Conservation (phyloP, 2,329 filamentous ascomycete species). For the Xylaria sp. region DNA sequence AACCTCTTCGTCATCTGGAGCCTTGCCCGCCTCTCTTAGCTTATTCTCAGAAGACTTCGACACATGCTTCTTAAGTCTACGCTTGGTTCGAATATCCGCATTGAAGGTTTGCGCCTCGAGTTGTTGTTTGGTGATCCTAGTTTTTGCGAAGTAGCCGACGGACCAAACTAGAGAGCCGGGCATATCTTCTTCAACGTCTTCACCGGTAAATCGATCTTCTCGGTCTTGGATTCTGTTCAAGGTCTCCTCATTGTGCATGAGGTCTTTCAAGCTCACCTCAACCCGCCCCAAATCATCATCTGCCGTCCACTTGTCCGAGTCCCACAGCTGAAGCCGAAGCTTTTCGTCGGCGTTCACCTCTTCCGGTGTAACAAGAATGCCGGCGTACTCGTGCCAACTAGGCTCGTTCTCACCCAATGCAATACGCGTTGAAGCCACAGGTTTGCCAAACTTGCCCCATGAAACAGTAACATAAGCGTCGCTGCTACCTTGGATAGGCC, state of each 20-base stretch:
- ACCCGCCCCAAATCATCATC: slow-evolving; percentile 78
- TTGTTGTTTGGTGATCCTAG: slow-evolving; percentile 65
- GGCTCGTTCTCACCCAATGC: slow-evolving; percentile 70
- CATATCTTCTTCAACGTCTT: slow-evolving; percentile 70
- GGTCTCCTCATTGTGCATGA: slow-evolving; percentile 65
- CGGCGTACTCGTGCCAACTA: slow-evolving; percentile 72
- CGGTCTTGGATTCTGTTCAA: slow-evolving; percentile 67
- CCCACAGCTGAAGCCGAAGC: slow-evolving; percentile 74
- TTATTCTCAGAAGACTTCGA: slow-evolving; percentile 61
- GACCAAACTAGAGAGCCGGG: slow-evolving; percentile 72
- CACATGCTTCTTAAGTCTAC: slow-evolving; percentile 65
- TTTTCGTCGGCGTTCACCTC: slow-evolving; percentile 75
- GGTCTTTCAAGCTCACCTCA: slow-evolving; percentile 67
- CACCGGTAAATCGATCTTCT: slow-evolving; percentile 67
- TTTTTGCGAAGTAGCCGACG: slow-evolving; percentile 74
- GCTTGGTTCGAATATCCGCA: slow-evolving; percentile 59
- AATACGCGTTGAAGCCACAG: slow-evolving; percentile 69
- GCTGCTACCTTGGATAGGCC: slow-evolving; percentile 65
- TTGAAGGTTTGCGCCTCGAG: slow-evolving; percentile 66
- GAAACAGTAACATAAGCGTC: slow-evolving; percentile 75
- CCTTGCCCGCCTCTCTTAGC: slow-evolving; percentile 65
- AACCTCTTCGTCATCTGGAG: slow-evolving; percentile 65
- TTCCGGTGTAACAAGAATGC: slow-evolving; percentile 71
- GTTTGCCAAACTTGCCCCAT: slow-evolving; percentile 79
- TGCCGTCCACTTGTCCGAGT: slow-evolving; percentile 73